phyloP scores from a whole-genome alignment of 108 stramenopile genomes.

The Nitzschia putrida region DNA sequence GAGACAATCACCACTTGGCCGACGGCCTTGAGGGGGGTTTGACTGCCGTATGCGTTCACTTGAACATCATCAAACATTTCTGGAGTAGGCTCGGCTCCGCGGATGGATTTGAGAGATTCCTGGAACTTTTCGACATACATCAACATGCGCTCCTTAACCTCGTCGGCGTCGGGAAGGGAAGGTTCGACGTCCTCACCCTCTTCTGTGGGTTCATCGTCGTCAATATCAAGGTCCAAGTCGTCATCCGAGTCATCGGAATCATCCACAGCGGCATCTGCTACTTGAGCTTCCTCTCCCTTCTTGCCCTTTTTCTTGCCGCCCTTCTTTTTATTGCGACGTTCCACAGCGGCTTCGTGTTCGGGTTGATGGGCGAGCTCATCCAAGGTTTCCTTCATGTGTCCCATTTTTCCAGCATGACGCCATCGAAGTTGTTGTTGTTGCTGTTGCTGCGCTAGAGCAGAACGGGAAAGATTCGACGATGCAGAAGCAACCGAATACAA shows the following conservation, averaged over 20 bases:
- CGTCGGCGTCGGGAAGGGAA: slow-evolving; percentile 60
- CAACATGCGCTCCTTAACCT: slow-evolving; percentile 61
- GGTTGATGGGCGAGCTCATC: slow-evolving; percentile 66
- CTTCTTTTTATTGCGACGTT: slow-evolving; percentile 74
- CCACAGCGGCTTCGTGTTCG: slow-evolving; percentile 66
- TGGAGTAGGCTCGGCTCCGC: slow-evolving; percentile 83
- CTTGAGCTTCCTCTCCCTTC: slow-evolving; percentile 17
- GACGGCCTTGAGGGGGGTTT: slow-evolving; percentile 64
- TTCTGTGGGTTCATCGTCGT: slow-evolving; percentile 36
- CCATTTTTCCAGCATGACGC: slow-evolving; percentile 55
- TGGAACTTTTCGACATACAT: slow-evolving; percentile 59
- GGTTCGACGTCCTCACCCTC: slow-evolving; percentile 45
- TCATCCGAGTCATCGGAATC: slow-evolving; percentile 27
- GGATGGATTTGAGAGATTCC: slow-evolving; percentile 67
- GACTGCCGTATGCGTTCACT: slow-evolving; percentile 78
- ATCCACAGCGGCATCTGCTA: not conserved
- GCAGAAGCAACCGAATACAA: too few species aligned
- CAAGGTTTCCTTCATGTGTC: slow-evolving; percentile 63
- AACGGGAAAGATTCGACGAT: too few species aligned
- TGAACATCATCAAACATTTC: slow-evolving; percentile 79
- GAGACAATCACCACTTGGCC: slow-evolving; percentile 86
- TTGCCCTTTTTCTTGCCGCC: slow-evolving; percentile 52
- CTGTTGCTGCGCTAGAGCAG: not conserved
- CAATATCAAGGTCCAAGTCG: slow-evolving; percentile 35
- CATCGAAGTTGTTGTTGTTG: slow-evolving; percentile 25